Conservation (phyloP, 208 protist species). For the Leishmania arabica region DNA sequence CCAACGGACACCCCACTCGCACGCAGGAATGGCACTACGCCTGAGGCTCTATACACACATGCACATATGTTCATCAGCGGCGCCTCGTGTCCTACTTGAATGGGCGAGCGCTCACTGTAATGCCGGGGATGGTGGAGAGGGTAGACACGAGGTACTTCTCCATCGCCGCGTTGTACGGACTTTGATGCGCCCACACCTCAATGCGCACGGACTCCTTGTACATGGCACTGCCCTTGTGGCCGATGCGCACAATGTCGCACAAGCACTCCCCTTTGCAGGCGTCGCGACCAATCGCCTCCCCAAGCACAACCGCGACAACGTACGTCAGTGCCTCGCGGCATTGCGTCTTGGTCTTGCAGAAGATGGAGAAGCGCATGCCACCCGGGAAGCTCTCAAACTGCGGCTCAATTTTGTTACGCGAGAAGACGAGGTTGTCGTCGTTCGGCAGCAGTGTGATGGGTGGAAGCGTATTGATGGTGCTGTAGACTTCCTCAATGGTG, state of each 20-base stretch:
- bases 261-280: conserved; percentile 44
- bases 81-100: conserved; percentile 1
- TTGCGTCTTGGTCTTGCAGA: conserved; percentile 73
- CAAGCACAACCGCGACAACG: conserved; percentile 72
- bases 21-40: neutral
- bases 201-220: conserved; percentile 65
- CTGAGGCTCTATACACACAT: neutral
- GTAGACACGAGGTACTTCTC: conserved; percentile 58
- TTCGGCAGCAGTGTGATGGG: conserved; percentile 55
- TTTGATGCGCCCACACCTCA: conserved; percentile 72
- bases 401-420: conserved; percentile 70
- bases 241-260: conserved; percentile 76
- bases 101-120: conserved; percentile 38
- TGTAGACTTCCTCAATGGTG: conserved; percentile 73
- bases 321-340: conserved; percentile 47
- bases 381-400: conserved; percentile 82
- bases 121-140: conserved; percentile 50
- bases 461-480: conserved; percentile 78
- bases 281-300: conserved; percentile 61
- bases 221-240: conserved; percentile 63
- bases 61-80: neutral
- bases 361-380: conserved; percentile 67
- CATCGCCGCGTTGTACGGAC: conserved; percentile 33
- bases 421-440: conserved; percentile 78
- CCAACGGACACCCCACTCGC: no score